Evolutionary conservation across 75 land plant species (phyloP).

Genomic region (Gnetum montanum): DNA sequence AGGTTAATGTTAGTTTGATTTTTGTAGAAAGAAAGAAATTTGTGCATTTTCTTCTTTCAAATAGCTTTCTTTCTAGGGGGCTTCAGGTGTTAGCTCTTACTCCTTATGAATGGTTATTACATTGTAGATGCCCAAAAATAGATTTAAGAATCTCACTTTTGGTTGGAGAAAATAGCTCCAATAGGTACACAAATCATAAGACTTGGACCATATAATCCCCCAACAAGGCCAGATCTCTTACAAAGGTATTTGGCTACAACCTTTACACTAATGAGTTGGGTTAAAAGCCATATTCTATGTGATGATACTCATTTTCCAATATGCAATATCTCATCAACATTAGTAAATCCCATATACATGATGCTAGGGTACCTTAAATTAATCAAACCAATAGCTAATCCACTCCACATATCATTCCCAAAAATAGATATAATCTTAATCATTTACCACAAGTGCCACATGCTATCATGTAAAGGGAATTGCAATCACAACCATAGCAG

Average conservation of each 20-base stretch:
- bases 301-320: constrained; percentile 90
- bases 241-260: constrained; percentile 93
- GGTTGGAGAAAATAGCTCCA: constrained; percentile 96
- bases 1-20: too few relatives aligned
- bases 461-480: too few relatives aligned
- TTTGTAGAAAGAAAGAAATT: too few relatives aligned
- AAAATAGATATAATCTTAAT: constrained; percentile 78
- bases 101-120: too few relatives aligned
- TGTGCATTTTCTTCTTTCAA: too few relatives aligned
- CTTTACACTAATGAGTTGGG: constrained; percentile 80
- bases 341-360: constrained; percentile 96
- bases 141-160: too few relatives aligned
- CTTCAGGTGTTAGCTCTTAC: too few relatives aligned
- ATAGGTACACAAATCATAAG: constrained; percentile 97
- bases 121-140: too few relatives aligned
- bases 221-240: constrained; percentile 98
- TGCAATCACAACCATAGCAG: too few relatives aligned
- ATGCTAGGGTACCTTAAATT: constrained; percentile 89
- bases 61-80: too few relatives aligned
- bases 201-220: constrained; percentile 98
- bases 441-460: constrained; percentile 52
- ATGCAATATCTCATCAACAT: constrained; percentile 95
- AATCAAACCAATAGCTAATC: constrained; percentile 83
- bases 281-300: constrained; percentile 84
- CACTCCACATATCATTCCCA: constrained; percentile 96